These are phyloP conservation scores for Penicillium egyptiacum DNA, from an alignment of 495 filamentous ascomycete genomes.

Conservation along the genomic window DNA sequence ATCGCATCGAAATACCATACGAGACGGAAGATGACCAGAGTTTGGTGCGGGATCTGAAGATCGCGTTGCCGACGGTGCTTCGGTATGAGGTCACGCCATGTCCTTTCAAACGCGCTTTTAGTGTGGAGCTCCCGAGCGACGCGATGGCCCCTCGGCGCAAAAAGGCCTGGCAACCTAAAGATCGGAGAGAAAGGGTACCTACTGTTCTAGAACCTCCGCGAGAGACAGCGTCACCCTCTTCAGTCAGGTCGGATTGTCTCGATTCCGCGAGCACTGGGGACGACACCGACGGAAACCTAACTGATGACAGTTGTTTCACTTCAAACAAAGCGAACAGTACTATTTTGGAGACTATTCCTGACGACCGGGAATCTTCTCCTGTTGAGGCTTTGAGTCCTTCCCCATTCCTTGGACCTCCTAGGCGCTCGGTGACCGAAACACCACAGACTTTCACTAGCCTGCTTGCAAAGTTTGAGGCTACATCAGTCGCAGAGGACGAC, in stretches of 20 bases:
- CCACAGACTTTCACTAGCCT: conserved; percentile 48
- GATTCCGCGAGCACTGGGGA: conserved; percentile 37
- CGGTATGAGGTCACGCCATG: conserved; percentile 85
- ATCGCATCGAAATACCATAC: conserved; percentile 81
- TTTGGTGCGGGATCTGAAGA: conserved; percentile 64
- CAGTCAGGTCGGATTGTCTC: conserved; percentile 21
- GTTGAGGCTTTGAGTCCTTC: conserved; percentile 19
- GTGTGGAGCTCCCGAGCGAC: conserved; percentile 69
- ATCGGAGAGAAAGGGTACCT: conserved; percentile 44
- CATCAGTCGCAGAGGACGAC: conserved; percentile 29
- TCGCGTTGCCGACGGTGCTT: conserved; percentile 65
- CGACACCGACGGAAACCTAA: conserved; percentile 42
- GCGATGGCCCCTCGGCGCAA: conserved; percentile 64
- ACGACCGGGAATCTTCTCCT: conserved; percentile 26
- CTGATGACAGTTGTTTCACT: conserved; percentile 39
- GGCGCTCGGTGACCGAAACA: conserved; percentile 37
- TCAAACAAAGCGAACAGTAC: conserved; percentile 30
- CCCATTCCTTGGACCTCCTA: conserved; percentile 18
- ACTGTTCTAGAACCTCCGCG: conserved; percentile 6
- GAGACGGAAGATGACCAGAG: conserved; percentile 56
- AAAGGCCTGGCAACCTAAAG: conserved; percentile 68
- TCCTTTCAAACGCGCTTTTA: conserved; percentile 77
- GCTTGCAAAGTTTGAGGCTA: conserved; percentile 46
- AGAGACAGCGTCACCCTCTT: conserved; percentile 7
- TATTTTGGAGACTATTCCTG: conserved; percentile 28